Base-by-base conservation (phyloP, 1,139 yeast genomes). In the Lodderomyces pseudojiufengensis region DNA sequence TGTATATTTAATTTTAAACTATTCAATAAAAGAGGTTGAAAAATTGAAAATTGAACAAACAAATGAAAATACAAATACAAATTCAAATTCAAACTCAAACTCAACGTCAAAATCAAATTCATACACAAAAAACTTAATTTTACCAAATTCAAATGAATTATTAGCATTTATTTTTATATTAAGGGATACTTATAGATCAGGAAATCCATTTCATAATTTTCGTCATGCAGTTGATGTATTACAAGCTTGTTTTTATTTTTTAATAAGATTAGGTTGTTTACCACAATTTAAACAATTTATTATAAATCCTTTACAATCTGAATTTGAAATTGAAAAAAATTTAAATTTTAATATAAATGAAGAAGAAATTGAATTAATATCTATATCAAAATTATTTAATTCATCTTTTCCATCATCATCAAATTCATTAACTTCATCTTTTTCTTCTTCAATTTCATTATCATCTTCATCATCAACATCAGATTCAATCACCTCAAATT, bases 181-280 rank as follows among this genome's bases (percentile, higher is more conserved):
- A 5, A 74, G 95, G 45, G 84, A 84, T 50, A 76, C 85, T 31
- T 92, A 92, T 57, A 80, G 84, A 52, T 77, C 78, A 47, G 87
- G 87, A 2, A 88, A 90, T 54, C 87, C 92, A 6, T 92, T 90
- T 65, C 98, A 92, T 63, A 90, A 90, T 61, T 92, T 88, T 55
- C 77, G 95, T 48, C 98, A 92, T 61, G 97, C 96, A 0, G 85
- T 87, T 11, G 98, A 92, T 61, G 98, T 92, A 6, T 64, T 90
- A 54, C 98, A 92, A 61, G 96, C 95, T 1, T 79, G 92, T 34
- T 83, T 81, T 59, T 80, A 74, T 54, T 80, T 78, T 46, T 59
- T 82, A 27, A 57, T 75, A 5, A 57, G 72, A 32, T 61, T 80
- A 41, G 63, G 65, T 11, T 70, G 75, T 40, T 53, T 76, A 33